Percentiles rank a stretch among this genome's conserved stretches.
Conservation (phyloP, 2,329 filamentous ascomycete species). For the Thielaviopsis ethacetica region DNA sequence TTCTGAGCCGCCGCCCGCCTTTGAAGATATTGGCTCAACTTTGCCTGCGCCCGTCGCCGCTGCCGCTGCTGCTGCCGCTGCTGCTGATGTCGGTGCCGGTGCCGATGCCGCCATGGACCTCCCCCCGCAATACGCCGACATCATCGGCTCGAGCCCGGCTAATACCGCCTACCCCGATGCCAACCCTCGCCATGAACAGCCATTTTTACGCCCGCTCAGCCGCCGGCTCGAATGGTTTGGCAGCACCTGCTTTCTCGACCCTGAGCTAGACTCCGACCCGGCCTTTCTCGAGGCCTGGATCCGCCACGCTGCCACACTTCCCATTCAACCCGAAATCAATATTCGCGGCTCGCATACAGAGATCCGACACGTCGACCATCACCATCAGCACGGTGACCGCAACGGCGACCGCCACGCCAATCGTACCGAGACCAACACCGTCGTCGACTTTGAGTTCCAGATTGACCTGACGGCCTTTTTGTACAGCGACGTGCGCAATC, state of each 20-base stretch:
- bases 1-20: constrained; percentile 5
- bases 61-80: too few relatives aligned
- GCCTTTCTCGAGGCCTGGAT: constrained; percentile 29
- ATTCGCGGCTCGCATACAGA: constrained; percentile 37
- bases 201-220: constrained; percentile 15
- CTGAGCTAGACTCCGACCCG: constrained; percentile 28
- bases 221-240: constrained; percentile 12
- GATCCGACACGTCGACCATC: constrained; percentile 13
- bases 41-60: neutral
- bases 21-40: neutral
- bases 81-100: too few relatives aligned
- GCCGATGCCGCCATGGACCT: constrained; percentile 21
- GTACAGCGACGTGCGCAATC: constrained; percentile 26
- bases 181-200: constrained; percentile 14
- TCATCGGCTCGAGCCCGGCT: constrained; percentile 15
- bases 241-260: constrained; percentile 26
- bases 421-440: constrained; percentile 27
- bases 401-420: constrained; percentile 16
- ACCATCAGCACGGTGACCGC: neutral
- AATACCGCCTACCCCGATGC: constrained; percentile 13
- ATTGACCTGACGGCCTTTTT: constrained; percentile 44
- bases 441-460: constrained; percentile 43
- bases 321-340: constrained; percentile 36
- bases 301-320: constrained; percentile 25
- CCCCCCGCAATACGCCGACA: constrained; percentile 29